Base-by-base conservation (phyloP, 306 rosid genomes). In the Cyamopsis tetragonoloba region DNA sequence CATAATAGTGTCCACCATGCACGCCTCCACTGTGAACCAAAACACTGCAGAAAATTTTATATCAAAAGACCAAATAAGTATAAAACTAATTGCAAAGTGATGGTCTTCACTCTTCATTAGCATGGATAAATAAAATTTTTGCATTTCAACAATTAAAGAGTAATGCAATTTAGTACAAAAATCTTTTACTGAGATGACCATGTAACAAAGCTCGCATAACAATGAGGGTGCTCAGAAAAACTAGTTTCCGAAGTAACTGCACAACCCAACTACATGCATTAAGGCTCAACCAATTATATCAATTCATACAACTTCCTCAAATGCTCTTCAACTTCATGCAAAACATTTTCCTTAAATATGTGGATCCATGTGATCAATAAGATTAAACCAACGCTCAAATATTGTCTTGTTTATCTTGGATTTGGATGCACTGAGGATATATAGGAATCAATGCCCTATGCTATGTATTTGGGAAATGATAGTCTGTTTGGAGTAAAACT, bases 21-120 rank as follows among this genome's bases (percentile, higher is more conserved):
- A 89, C 98, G 19, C 98, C 98, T 12, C 98, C 98, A 35, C 98
- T 92, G 80, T 92, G 98, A 61, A 92, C 98, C 87, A 92, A 80
- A 38, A 92, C 98, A 80, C 98, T 92, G 84, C 12, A 2, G 74
- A 58, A 66, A 68, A 76, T 47, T 58, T 54, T 5, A 13, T 55
- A 10, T 12, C 42, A 22, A 51, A 43, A 9, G 32, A 74, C 31
- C 22, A 77, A 46, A 70, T 30, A 26, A 18, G 22, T 39, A 55
- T 14, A 42, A 47, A 71, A 35, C 48, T 15, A 30, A 50, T 10
- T 44, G 32, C 23, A 68, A 10, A 54, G 48, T 23, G 44, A 43
- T 17, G 56, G 19, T n/a, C n/a, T n/a, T n/a, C n/a, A n/a, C n/a
- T 23, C 17, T 24, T 49, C 48, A 53, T 28, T 22, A 24, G 43